Conservation (phyloP, 1,284 basidiomycete genomes). For the Trametes hirsuta region DNA sequence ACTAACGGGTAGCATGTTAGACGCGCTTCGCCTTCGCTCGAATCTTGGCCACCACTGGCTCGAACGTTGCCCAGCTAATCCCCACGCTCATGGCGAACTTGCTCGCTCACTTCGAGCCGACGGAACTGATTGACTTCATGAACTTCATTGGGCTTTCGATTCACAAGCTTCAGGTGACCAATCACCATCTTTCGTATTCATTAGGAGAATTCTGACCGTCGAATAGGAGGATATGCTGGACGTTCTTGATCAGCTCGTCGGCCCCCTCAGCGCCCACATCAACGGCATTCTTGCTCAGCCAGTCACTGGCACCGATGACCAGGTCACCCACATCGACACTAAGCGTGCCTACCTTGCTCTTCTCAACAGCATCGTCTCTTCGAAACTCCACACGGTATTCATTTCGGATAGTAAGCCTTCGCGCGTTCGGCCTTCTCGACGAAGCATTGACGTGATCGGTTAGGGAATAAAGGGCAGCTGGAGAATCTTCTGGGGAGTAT, state of each 20-base stretch:
- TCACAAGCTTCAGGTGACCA: conserved; percentile 87
- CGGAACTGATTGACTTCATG: conserved; percentile 95
- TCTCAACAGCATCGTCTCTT: conserved; percentile 81
- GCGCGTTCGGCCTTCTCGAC: conserved; percentile 7
- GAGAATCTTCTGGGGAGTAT: conserved; percentile 75
- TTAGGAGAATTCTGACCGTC: conserved; percentile 4
- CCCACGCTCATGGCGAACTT: conserved; percentile 88
- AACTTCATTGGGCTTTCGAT: conserved; percentile 92
- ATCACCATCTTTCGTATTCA: background rate
- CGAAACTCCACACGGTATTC: conserved; percentile 84
- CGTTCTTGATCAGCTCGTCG: conserved; percentile 90
- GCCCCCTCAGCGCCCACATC: conserved; percentile 86
- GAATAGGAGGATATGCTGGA: conserved; percentile 76
- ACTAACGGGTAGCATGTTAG: conserved; percentile 42
- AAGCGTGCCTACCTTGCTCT: conserved; percentile 90
- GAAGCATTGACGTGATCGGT: background rate
- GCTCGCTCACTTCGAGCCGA: conserved; percentile 88
- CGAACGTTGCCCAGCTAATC: conserved; percentile 80
- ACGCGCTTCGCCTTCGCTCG: conserved; percentile 94
- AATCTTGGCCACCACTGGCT: conserved; percentile 88
- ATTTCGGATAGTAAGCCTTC: conserved; percentile 76
- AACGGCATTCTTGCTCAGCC: conserved; percentile 83
- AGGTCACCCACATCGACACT: conserved; percentile 81
- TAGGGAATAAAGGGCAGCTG: conserved; percentile 84
- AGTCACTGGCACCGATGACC: conserved; percentile 90